phyloP scores from a whole-genome alignment of 176 grass and related monocot species.

The Paspalum vaginatum region DNA sequence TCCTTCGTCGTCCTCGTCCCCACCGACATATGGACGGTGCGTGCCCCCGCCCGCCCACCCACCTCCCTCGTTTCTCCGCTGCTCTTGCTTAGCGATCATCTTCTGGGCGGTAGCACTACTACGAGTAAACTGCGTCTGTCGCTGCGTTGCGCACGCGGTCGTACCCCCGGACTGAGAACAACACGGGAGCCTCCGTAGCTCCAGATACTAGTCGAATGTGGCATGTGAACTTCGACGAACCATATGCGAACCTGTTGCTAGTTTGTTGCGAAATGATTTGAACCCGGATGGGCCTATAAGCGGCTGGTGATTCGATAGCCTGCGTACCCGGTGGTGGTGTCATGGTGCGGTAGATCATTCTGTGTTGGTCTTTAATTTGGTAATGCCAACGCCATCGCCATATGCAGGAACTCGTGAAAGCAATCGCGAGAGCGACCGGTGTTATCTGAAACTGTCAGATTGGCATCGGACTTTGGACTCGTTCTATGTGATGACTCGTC shows the following conservation, averaged over 20 bases:
- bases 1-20: conserved; percentile 97
- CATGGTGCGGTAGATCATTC: background rate
- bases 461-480: background rate
- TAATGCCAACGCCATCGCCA: background rate
- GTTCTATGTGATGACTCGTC: conserved; percentile 36
- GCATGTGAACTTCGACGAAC: background rate
- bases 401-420: background rate
- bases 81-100: background rate
- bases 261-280: background rate
- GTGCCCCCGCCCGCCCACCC: conserved; percentile 13
- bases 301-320: background rate
- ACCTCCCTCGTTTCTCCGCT: no score
- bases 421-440: background rate
- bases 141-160: no score
- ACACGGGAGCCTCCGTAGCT: no score
- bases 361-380: background rate
- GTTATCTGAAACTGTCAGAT: background rate
- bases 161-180: no score
- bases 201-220: no score
- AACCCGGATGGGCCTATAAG: background rate
- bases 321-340: background rate
- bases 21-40: conserved; percentile 88
- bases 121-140: no score
- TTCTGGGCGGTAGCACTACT: no score
- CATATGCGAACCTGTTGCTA: background rate